Evolutionary conservation across 768 basidiomycete genomes (phyloP), one percentile per base, ranked within the genome.

Genomic region (Hypholoma fasciculare): DNA sequence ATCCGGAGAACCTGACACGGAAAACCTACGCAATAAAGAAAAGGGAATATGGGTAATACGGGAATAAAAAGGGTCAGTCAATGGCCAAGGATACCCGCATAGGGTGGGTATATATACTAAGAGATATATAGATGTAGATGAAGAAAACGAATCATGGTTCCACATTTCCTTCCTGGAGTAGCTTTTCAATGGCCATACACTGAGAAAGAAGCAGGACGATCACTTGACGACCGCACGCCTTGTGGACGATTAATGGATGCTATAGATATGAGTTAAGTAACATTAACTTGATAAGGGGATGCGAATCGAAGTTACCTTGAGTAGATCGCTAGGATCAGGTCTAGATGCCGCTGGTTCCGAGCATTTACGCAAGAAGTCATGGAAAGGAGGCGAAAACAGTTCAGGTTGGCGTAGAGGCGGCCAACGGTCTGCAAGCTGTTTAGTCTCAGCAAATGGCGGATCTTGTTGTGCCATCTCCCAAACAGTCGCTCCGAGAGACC

Each of bases 401-500:
- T 85, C 80, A 7, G 87, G 83, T 17, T 83, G 77, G 34, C 73
- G 69, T 37, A 92, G 67, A 17, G 83, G 73, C 6, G 90, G 90
- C 85, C 87, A 90, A 3, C 85, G 82, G 23, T 85, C 78, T 7
- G 77, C 79, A 11, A 90, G 67, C 57, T 83, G 78, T 52, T 83
- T 79, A 0, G 81, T 75, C 55, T 84, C 80, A 3, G 81, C 77
- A 66, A 92, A 93, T 0, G 91, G 91, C 4, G 91, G 91, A 52
- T 82, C 77, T 6, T 85, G 82, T 66, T 93, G 82, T 1, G 88
- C 88, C 72, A 89, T 80, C 67, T 93, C 91, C 91, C 91, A 92
- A 0, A 90, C 80, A 0, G 91, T 93, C 0, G 91, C 91, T 1
- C 91, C 91, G 6, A 92, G 75, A 0, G 90, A 91, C 90, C 90